phyloP scores from a whole-genome alignment of 768 basidiomycete genomes.

The Mrakia blollopis region DNA sequence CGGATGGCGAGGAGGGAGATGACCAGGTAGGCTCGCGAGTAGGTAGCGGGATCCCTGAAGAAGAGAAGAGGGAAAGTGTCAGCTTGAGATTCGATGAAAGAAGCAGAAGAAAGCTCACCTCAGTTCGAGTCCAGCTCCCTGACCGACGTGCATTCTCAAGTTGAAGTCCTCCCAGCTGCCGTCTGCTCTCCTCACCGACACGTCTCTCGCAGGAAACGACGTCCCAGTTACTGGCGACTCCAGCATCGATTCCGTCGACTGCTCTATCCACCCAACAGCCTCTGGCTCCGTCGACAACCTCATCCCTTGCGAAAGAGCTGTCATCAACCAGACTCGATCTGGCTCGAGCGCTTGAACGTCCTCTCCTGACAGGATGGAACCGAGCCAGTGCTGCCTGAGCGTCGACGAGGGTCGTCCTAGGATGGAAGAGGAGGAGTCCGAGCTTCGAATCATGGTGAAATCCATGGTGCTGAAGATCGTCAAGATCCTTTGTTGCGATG shows the following conservation, averaged over 20 bases:
- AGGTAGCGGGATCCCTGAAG: neutral
- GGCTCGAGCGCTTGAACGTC: slow-evolving; percentile 19
- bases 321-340: neutral
- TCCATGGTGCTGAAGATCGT: slow-evolving; percentile 21
- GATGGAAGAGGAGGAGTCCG: slow-evolving; percentile 6
- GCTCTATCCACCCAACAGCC: slow-evolving; percentile 1
- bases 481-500: slow-evolving; percentile 4
- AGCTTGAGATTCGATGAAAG: neutral
- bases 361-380: neutral
- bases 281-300: neutral
- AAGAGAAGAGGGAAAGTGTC: neutral
- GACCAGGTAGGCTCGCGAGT: slow-evolving; percentile 10
- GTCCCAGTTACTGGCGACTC: slow-evolving; percentile 17
- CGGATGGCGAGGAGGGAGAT: slow-evolving; percentile 13
- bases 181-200: slow-evolving; percentile 7
- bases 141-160: slow-evolving; percentile 26
- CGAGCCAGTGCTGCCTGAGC: slow-evolving; percentile 16
- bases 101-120: neutral
- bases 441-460: slow-evolving; percentile 15
- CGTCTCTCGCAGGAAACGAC: slow-evolving; percentile 18
- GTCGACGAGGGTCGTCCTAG: slow-evolving; percentile 9
- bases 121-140: slow-evolving; percentile 21
- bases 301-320: neutral
- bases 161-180: slow-evolving; percentile 24
- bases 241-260: slow-evolving; percentile 11